Evolutionary conservation across 1,284 basidiomycete species (phyloP).

Genomic region (Trichosporon ovoides): DNA sequence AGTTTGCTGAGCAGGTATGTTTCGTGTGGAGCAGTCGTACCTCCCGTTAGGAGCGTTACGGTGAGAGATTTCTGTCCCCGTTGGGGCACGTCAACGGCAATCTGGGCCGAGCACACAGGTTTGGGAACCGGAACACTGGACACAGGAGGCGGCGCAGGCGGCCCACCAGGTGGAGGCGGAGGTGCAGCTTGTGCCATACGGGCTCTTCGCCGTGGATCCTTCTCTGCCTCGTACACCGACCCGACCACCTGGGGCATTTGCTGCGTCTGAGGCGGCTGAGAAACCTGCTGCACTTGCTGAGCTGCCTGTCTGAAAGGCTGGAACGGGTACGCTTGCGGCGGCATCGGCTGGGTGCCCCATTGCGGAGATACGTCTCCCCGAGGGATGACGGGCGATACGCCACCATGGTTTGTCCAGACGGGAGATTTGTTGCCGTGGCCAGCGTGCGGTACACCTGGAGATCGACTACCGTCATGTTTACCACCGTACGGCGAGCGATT

Average conservation of each 20-base stretch:
- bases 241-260: neutral
- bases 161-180: neutral
- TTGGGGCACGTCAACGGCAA: neutral
- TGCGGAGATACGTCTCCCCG: neutral
- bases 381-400: neutral
- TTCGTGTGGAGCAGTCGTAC: neutral
- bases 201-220: neutral
- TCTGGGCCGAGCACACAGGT: neutral
- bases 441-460: neutral
- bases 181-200: neutral
- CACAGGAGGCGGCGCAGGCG: neutral
- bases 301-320: neutral
- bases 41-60: neutral
- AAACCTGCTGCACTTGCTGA: neutral
- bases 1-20: neutral
- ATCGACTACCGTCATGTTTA: neutral
- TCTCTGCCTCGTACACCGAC: slow-evolving; percentile 4
- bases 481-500: neutral
- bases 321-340: neutral
- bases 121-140: too few relatives aligned
- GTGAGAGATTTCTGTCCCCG: neutral
- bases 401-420: neutral
- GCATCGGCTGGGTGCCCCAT: neutral
- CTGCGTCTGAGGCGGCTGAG: neutral
- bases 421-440: neutral